Percentiles rank a stretch among this genome's conserved stretches.
These are phyloP conservation scores for Oryza meridionalis DNA, from an alignment of 176 grass and related monocot genomes.

Conservation along the genomic window DNA sequence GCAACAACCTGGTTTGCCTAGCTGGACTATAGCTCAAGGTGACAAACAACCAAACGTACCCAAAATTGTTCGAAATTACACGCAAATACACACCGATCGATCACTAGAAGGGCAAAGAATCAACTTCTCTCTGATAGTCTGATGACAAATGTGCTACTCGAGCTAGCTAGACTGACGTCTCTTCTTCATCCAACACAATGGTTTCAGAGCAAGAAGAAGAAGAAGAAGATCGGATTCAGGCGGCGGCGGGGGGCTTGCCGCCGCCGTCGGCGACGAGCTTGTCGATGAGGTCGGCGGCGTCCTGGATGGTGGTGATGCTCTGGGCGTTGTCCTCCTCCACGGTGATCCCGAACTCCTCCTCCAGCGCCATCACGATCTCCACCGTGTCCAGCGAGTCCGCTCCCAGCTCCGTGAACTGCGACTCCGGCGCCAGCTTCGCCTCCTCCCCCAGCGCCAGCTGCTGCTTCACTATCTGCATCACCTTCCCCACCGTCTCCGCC, in stretches of 20 bases:
- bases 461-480: constrained; percentile 73
- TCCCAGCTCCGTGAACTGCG: constrained; percentile 65
- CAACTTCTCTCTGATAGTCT: no score
- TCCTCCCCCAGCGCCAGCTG: constrained; percentile 69
- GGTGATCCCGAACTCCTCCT: constrained; percentile 76
- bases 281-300: constrained; percentile 81
- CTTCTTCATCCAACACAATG: no score
- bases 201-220: no score
- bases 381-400: constrained; percentile 93
- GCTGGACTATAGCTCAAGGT: no score
- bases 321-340: constrained; percentile 82
- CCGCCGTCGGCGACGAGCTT: constrained; percentile 41
- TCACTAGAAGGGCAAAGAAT: no score
- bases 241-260: not conserved
- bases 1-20: no score
- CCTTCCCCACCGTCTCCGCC: constrained; percentile 73
- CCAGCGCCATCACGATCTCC: constrained; percentile 89
- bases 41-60: no score
- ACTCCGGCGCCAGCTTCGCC: constrained; percentile 51
- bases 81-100: not conserved
- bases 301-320: constrained; percentile 83
- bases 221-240: no score
- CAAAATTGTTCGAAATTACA: not conserved
- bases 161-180: no score
- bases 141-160: no score